These are phyloP conservation scores for Epichloe uncinata DNA, from an alignment of 2,329 filamentous ascomycete genomes.

Conservation along the genomic window DNA sequence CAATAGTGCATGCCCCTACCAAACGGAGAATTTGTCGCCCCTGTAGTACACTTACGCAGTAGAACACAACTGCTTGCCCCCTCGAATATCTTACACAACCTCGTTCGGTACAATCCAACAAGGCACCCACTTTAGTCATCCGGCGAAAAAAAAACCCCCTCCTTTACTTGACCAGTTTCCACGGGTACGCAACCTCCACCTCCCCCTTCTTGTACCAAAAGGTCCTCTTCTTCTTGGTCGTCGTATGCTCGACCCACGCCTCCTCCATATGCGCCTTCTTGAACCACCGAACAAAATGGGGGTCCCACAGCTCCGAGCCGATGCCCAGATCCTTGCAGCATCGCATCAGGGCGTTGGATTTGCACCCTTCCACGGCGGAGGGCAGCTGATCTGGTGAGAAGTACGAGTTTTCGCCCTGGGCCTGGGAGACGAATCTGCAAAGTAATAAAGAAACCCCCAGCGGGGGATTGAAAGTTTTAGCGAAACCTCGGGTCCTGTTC, in stretches of 20 bases:
- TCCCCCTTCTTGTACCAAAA: slow-evolving; percentile 71
- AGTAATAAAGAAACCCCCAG: neutral
- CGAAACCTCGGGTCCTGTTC: no score
- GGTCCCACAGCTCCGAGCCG: slow-evolving; percentile 93
- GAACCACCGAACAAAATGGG: slow-evolving; percentile 68
- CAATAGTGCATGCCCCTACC: neutral
- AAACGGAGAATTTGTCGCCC: neutral
- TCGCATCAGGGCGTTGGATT: slow-evolving; percentile 93
- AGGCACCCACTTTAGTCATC: no score
- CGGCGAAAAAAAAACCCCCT: no score
- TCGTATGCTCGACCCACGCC: slow-evolving; percentile 77
- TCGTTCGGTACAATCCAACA: neutral
- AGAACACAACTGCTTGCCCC: neutral
- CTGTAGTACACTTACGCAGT: neutral
- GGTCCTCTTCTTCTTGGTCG: slow-evolving; percentile 80
- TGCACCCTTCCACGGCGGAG: slow-evolving; percentile 90
- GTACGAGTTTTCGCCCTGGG: slow-evolving; percentile 88
- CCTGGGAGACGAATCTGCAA: slow-evolving; percentile 75
- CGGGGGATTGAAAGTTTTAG: no score
- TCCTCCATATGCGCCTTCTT: slow-evolving; percentile 63
- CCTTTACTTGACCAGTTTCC: slow-evolving; percentile 24
- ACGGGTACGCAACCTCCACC: slow-evolving; percentile 55
- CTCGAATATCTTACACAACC: neutral
- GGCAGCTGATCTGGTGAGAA: slow-evolving; percentile 84
- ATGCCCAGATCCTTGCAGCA: slow-evolving; percentile 98